These are phyloP conservation scores for Pythium sp. DNA, from an alignment of 352 stramenopile genomes.

Conservation along the genomic window DNA sequence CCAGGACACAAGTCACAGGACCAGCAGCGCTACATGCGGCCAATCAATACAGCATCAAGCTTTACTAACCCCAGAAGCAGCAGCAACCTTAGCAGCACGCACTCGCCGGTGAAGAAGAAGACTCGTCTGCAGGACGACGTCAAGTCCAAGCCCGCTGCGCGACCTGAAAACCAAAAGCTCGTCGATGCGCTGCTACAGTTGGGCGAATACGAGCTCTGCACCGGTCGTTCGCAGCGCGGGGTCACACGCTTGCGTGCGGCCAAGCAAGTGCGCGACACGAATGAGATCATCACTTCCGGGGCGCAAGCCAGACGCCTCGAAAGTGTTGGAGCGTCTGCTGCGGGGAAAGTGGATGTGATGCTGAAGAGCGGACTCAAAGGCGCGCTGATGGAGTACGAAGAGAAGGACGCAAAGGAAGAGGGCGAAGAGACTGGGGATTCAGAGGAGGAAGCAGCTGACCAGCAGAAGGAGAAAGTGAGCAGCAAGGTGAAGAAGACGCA, in stretches of 20 bases:
- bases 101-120: constrained; percentile 35
- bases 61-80: neutral
- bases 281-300: constrained; percentile 49
- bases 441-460: neutral
- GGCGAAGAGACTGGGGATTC: neutral
- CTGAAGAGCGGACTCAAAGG: constrained; percentile 44
- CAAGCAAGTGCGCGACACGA: constrained; percentile 42
- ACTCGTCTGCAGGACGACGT: constrained; percentile 42
- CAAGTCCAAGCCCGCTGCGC: constrained; percentile 27
- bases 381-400: constrained; percentile 51
- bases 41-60: neutral
- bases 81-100: constrained; percentile 3
- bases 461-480: neutral
- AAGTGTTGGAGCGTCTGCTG: constrained; percentile 39
- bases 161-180: constrained; percentile 52
- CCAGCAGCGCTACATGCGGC: constrained; percentile 20
- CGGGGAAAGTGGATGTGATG: constrained; percentile 60
- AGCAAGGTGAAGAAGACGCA: neutral
- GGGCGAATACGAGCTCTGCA: constrained; percentile 51
- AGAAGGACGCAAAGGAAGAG: constrained; percentile 19
- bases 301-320: constrained; percentile 54
- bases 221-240: constrained; percentile 47
- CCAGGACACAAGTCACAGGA: neutral
- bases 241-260: constrained; percentile 57
- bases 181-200: constrained; percentile 59